These are phyloP conservation scores for Hibiscus trionum DNA, from an alignment of 345 rosid species.

Conservation along the genomic window DNA sequence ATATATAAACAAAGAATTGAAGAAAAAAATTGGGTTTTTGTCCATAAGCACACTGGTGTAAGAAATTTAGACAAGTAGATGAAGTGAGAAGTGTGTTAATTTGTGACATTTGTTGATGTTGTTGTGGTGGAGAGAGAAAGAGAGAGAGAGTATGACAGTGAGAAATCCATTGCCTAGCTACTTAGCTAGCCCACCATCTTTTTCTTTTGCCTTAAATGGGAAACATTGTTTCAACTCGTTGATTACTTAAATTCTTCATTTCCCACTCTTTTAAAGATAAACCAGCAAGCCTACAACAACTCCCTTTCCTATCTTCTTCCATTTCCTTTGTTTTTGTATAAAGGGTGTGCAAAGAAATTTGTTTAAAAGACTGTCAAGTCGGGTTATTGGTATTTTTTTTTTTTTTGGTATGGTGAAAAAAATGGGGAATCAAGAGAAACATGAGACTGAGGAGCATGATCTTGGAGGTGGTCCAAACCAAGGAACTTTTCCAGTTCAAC, in stretches of 20 bases:
- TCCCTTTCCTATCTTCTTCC: neutral
- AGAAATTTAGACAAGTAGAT: neutral
- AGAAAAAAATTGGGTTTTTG: neutral
- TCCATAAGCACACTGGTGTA: neutral
- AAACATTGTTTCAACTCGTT: neutral
- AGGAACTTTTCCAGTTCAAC: constrained; percentile 11
- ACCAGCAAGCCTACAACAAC: neutral
- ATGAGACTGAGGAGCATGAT: constrained; percentile 12
- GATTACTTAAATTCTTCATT: neutral
- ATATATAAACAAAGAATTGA: neutral
- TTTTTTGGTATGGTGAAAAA: neutral
- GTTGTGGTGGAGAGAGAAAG: neutral
- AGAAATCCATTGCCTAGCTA: constrained; percentile 2
- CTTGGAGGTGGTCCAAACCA: constrained; percentile 17
- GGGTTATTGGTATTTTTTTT: constrained; percentile 5
- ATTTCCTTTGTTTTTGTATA: neutral
- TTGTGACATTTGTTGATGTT: neutral
- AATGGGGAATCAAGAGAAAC: constrained; percentile 29
- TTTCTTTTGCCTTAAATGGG: constrained; percentile 22
- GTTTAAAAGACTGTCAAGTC: neutral
- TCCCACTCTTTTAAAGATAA: constrained; percentile 3
- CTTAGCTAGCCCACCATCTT: constrained; percentile 10
- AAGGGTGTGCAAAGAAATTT: neutral
- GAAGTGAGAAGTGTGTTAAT: neutral
- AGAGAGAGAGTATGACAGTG: neutral